Percentiles rank a stretch among this genome's conserved stretches.
Conservation (phyloP, 2,329 filamentous ascomycete species). For the Colletotrichum melonis region DNA sequence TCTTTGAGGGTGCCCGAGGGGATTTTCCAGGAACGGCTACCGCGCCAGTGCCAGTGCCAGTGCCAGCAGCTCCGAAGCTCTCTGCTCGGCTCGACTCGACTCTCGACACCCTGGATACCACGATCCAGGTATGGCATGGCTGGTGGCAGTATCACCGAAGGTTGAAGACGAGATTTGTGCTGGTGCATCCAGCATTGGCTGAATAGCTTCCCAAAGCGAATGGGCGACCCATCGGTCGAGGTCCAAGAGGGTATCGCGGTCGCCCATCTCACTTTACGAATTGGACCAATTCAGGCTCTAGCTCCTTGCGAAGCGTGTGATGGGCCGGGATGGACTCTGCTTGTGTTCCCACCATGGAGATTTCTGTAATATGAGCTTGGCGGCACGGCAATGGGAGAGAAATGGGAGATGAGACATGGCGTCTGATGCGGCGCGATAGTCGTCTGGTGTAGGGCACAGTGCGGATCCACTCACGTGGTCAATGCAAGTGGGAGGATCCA, state of each 20-base stretch:
- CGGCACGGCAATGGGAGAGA: conserved; percentile 23
- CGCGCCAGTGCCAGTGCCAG: not conserved
- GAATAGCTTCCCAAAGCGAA: not conserved
- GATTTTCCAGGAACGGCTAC: not conserved
- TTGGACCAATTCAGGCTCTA: conserved; percentile 23
- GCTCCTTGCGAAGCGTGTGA: conserved; percentile 16
- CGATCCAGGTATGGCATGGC: not conserved
- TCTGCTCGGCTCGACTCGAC: not conserved
- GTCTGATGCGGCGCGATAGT: conserved; percentile 34
- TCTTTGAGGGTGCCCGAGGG: not conserved
- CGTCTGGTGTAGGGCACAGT: conserved; percentile 31
- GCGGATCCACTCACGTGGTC: not conserved
- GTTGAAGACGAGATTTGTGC: not conserved
- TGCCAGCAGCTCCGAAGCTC: not conserved
- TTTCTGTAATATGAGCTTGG: conserved; percentile 35
- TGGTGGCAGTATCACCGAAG: not conserved
- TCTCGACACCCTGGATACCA: not conserved
- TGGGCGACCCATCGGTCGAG: not conserved
- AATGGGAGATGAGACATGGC: conserved; percentile 34
- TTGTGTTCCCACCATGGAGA: conserved; percentile 35
- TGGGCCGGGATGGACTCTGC: conserved; percentile 26
- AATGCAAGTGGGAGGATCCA: not conserved
- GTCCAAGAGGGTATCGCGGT: not conserved
- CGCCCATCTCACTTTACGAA: not conserved
- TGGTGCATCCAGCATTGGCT: not conserved